These are phyloP conservation scores for Zymoseptoria tritici DNA, from an alignment of 2,329 filamentous ascomycete genomes.

Conservation along the genomic window DNA sequence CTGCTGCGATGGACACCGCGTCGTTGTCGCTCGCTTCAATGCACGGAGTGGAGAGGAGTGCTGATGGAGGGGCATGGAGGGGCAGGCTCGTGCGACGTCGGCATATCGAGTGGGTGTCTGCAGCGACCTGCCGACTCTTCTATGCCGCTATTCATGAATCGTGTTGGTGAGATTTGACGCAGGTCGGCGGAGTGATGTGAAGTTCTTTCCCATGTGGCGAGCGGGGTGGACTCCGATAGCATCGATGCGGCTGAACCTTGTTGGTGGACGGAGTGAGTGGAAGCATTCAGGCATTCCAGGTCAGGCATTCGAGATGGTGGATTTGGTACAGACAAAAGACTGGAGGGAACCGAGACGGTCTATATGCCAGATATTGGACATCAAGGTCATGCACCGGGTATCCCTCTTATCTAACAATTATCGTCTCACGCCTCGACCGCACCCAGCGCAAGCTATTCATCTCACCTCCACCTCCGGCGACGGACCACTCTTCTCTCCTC, in stretches of 20 bases:
- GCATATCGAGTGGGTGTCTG: background rate
- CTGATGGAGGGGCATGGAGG: background rate
- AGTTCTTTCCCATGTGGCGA: background rate
- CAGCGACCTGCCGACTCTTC: too few relatives aligned
- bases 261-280: background rate
- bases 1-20: background rate
- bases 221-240: background rate
- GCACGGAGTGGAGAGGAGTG: background rate
- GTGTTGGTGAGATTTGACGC: too few relatives aligned
- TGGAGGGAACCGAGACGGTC: background rate
- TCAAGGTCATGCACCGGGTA: background rate
- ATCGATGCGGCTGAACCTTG: background rate
- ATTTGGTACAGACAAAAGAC: background rate
- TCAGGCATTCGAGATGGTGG: too few relatives aligned
- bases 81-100: background rate
- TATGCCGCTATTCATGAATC: too few relatives aligned
- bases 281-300: background rate
- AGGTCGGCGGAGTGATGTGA: background rate
- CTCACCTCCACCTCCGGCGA: slow-evolving; percentile 23
- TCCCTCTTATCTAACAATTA: too few relatives aligned
- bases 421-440: too few relatives aligned
- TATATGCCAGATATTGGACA: background rate
- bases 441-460: background rate
- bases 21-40: background rate
- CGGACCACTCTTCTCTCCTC: slow-evolving; percentile 22